Percentiles rank a stretch among this genome's conserved stretches.
Conservation (phyloP, 2,329 filamentous ascomycete species). For the Onygena corvina region DNA sequence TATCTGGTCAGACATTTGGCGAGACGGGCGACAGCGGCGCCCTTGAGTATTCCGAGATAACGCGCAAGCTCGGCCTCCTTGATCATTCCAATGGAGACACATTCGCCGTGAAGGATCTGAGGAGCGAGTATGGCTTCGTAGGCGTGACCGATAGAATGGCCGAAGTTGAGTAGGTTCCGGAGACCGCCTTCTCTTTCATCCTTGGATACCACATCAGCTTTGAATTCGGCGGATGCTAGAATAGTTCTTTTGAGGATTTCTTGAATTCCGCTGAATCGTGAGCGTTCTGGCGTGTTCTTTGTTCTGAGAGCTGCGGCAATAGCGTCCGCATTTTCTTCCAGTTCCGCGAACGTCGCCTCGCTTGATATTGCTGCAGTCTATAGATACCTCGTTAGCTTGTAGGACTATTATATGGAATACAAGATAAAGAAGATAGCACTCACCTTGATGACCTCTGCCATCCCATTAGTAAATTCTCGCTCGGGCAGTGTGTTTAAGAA, state of each 20-base stretch:
- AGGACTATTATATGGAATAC: too few relatives aligned
- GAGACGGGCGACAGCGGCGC: constrained; percentile 76
- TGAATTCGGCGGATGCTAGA: constrained; percentile 79
- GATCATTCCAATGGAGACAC: constrained; percentile 95
- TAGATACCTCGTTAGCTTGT: constrained; percentile 12
- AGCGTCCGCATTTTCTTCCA: constrained; percentile 67
- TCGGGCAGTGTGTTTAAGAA: constrained; percentile 85
- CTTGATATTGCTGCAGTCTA: constrained; percentile 90
- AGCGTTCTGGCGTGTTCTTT: constrained; percentile 43
- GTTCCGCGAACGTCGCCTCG: constrained; percentile 67
- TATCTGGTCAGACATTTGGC: constrained; percentile 93
- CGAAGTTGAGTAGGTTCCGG: constrained; percentile 91
- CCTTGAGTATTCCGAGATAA: constrained; percentile 71
- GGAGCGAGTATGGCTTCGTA: constrained; percentile 92
- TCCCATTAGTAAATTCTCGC: constrained; percentile 93
- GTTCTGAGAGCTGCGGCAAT: constrained; percentile 63
- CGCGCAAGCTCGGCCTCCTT: constrained; percentile 91
- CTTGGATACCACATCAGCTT: constrained; percentile 84
- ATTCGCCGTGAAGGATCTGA: constrained; percentile 89
- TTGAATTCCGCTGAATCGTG: constrained; percentile 58
- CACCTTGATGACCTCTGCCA: constrained; percentile 89
- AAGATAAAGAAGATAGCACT: constrained; percentile 6
- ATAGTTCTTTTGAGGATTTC: constrained; percentile 66
- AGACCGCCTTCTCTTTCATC: constrained; percentile 92
- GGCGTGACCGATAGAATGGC: constrained; percentile 94